Evolutionary conservation across 306 rosid species (phyloP), one percentile per base, ranked within the genome.

Genomic region (Dryas alaskensis): DNA sequence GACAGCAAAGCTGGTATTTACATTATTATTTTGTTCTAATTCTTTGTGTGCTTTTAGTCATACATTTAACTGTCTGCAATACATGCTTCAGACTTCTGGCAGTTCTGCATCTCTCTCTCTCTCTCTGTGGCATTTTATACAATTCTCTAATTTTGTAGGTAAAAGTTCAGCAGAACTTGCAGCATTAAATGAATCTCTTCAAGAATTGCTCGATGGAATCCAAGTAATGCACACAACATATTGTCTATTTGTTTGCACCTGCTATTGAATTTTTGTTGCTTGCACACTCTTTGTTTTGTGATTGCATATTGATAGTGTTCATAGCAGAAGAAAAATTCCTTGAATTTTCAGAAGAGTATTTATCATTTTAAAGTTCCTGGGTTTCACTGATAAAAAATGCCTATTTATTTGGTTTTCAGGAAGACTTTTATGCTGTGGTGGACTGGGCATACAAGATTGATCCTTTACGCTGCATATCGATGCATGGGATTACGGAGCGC

Each of bases 361-460:
- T 8, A 31, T 31, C 10, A 53, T 42, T 69, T 49, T 50, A 5
- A 79, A 61, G 55, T 60, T 81, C 74, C 73, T 72, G 47, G 52
- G 71, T 47, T 70, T 83, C 19, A 60, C 57, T 9, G 11, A 70
- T 50, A 60, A 60, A 46, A 43, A 53, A 66, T 79, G 14, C 69
- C 73, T 2, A 58, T 48, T 40, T 51, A 4, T 78, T 48, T 87
- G 78, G 79, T 66, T 84, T 81, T 74, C 92, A 94, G 99, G 99
- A 94, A 68, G 99, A 94, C 77, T 94, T 94, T 65, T 87, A 84
- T 83, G 90, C 89, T 60, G 84, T 94, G 43, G 92, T 94, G 79
- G 97, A 94, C 66, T 94, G 99, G 99, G 99, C 96, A 53, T 92
- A 86, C 86, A 94, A 92, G 87, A 82, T 92, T 80, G 99, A 94